Conservation (phyloP, 345 rosid species). For the Eucalyptus albens region DNA sequence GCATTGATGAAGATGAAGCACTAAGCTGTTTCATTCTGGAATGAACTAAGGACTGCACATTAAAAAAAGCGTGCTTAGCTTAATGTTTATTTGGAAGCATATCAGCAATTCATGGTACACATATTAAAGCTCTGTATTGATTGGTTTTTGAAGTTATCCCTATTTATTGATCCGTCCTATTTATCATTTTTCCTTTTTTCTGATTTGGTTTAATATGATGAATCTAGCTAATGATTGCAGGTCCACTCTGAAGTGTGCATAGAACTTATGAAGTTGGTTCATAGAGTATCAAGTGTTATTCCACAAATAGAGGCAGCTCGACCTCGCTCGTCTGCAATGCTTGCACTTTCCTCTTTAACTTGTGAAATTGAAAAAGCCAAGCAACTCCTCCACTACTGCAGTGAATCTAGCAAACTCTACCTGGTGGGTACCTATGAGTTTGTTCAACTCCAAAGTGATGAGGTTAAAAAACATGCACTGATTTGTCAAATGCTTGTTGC, state of each 20-base stretch:
- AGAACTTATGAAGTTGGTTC: slow-evolving; percentile 33
- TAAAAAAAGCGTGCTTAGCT: neutral
- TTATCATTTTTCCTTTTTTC: neutral
- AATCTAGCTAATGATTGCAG: slow-evolving; percentile 20
- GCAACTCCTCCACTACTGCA: slow-evolving; percentile 53
- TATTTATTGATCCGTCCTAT: neutral
- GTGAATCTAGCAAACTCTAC: slow-evolving; percentile 76
- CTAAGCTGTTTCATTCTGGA: neutral
- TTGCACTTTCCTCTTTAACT: slow-evolving; percentile 37
- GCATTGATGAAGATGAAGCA: neutral
- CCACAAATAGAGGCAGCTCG: slow-evolving; percentile 77
- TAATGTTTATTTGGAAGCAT: neutral
- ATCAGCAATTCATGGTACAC: neutral
- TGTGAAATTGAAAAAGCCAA: slow-evolving; percentile 45
- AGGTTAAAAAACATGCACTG: neutral
- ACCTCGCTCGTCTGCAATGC: slow-evolving; percentile 58
- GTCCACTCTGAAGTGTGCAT: slow-evolving; percentile 63
- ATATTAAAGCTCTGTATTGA: neutral
- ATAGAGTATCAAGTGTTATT: slow-evolving; percentile 22
- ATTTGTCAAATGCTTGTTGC: neutral
- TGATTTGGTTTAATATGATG: neutral
- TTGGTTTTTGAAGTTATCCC: neutral
- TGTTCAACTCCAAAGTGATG: neutral
- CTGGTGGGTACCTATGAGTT: slow-evolving; percentile 35
- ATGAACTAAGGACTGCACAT: neutral